phyloP scores from a whole-genome alignment of 2,329 filamentous ascomycete species.

The Hymenoscyphus occultus region DNA sequence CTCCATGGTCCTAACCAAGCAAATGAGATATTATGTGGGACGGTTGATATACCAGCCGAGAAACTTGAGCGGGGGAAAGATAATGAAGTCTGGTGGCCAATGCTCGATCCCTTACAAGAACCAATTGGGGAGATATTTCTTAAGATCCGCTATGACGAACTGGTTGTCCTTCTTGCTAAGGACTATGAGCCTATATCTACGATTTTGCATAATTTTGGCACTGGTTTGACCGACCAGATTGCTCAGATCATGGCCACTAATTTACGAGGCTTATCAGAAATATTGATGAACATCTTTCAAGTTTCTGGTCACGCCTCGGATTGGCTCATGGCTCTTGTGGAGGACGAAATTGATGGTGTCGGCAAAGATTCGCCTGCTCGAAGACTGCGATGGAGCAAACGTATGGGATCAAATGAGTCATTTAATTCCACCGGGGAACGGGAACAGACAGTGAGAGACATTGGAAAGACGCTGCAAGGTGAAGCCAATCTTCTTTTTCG shows the following conservation, averaged over 20 bases:
- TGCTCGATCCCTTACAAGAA: conserved; percentile 73
- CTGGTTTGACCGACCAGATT: conserved; percentile 81
- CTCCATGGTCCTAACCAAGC: conserved; percentile 33
- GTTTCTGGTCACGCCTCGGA: conserved; percentile 80
- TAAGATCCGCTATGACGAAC: conserved; percentile 79
- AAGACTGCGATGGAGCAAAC: conserved; percentile 68
- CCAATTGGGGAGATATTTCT: conserved; percentile 80
- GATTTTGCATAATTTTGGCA: conserved; percentile 79
- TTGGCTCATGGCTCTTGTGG: conserved; percentile 89
- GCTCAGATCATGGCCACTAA: conserved; percentile 74
- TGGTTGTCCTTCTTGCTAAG: conserved; percentile 79
- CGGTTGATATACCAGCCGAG: conserved; percentile 72
- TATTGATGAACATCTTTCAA: conserved; percentile 91
- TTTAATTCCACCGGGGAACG: conserved; percentile 61
- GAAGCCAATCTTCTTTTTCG: conserved; percentile 95
- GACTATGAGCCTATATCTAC: conserved; percentile 84
- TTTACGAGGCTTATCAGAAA: conserved; percentile 77
- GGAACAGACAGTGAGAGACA: conserved; percentile 70
- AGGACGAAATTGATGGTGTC: conserved; percentile 95
- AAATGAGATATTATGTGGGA: conserved; percentile 58
- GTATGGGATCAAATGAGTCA: conserved; percentile 69
- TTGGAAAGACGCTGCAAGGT: conserved; percentile 74
- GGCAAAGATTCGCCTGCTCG: conserved; percentile 76
- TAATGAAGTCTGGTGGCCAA: conserved; percentile 83
- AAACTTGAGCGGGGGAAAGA: conserved; percentile 75